Conservation (phyloP, 495 filamentous ascomycete genomes). For the Aspergillus steynii region DNA sequence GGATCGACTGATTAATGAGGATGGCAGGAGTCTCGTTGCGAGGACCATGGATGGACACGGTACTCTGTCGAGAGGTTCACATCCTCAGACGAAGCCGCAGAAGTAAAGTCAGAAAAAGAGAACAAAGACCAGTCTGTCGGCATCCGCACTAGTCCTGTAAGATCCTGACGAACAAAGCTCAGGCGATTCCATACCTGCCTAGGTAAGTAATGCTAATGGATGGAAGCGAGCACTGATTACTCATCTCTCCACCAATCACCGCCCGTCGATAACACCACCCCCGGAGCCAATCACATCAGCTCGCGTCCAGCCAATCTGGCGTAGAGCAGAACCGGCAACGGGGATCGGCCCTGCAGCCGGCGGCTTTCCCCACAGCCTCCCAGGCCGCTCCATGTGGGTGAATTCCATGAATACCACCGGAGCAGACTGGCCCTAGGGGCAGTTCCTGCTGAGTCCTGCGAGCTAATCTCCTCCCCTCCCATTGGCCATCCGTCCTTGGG, state of each 20-base stretch:
- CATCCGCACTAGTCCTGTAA: not conserved
- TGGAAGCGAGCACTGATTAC: not conserved
- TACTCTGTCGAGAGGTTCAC: too few species aligned
- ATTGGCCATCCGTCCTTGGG: conserved; percentile 5
- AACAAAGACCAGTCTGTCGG: too few species aligned
- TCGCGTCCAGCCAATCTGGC: conserved; percentile 11
- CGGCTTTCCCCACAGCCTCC: conserved; percentile 24
- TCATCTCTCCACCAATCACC: conserved; percentile 24
- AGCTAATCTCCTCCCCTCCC: not conserved
- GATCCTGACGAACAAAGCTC: not conserved
- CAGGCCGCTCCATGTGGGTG: conserved; percentile 10
- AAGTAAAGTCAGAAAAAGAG: too few species aligned
- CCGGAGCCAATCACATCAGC: conserved; percentile 24
- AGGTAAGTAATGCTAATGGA: too few species aligned
- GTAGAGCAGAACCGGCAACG: conserved; percentile 30
- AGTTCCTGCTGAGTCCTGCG: not conserved
- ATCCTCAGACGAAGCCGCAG: too few species aligned
- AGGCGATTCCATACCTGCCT: too few species aligned
- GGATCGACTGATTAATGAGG: conserved; percentile 2
- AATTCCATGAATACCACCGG: not conserved
- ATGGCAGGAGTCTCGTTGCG: not conserved
- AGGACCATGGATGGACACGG: too few species aligned
- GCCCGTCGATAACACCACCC: conserved; percentile 22
- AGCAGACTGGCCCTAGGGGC: not conserved
- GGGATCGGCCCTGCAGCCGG: conserved; percentile 35